A percentile compares a stretch with the other conserved stretches of the same genome.
Evolutionary conservation across 805 yeast species (phyloP).

Genomic region (Metschnikowia sp.): DNA sequence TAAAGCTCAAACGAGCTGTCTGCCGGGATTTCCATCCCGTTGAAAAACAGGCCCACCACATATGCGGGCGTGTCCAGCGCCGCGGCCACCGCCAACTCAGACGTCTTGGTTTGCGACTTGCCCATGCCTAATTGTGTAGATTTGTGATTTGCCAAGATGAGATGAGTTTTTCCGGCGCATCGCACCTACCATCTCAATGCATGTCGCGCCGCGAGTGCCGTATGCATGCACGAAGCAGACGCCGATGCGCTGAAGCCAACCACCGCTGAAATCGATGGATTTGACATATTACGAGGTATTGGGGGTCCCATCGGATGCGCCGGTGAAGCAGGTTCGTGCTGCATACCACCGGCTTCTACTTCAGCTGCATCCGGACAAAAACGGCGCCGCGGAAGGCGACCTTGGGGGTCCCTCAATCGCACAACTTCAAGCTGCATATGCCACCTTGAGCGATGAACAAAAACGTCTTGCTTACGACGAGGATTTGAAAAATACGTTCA

Average conservation of each 20-base stretch:
- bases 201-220: background rate
- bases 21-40: conserved; percentile 64
- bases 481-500: conserved; percentile 30
- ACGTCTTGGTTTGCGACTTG: conserved; percentile 35
- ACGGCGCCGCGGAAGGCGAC: background rate
- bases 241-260: too few species aligned
- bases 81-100: conserved; percentile 39
- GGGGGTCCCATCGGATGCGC: conserved; percentile 43
- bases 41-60: conserved; percentile 71
- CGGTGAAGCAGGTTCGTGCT: conserved; percentile 43
- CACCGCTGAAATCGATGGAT: background rate
- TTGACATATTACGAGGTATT: conserved; percentile 52
- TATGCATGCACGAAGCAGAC: too few species aligned
- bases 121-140: conserved; percentile 5
- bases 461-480: conserved; percentile 52
- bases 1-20: conserved; percentile 62
- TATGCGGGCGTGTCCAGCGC: conserved; percentile 44
- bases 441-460: conserved; percentile 42
- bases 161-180: conserved; percentile 10
- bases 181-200: conserved; percentile 7
- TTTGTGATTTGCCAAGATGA: background rate
- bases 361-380: conserved; percentile 77
- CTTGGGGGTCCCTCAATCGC: background rate
- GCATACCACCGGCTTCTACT: conserved; percentile 67
- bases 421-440: conserved; percentile 59